Conservation (phyloP, 179 eudicot species). For the Corrigiola litoralis region DNA sequence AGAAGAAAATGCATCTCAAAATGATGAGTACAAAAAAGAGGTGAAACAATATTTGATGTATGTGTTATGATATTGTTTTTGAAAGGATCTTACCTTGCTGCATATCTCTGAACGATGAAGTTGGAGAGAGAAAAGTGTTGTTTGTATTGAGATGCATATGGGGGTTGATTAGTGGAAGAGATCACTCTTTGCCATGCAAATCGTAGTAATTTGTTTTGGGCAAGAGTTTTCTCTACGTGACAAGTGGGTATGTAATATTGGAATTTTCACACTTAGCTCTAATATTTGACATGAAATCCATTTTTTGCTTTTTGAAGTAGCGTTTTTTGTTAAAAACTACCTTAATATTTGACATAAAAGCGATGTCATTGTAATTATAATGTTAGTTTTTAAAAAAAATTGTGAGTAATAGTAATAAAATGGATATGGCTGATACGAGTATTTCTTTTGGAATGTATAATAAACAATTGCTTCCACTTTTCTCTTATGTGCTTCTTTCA, state of each 20-base stretch:
- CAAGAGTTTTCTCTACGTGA: slow-evolving; percentile 14
- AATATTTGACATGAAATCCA: no score
- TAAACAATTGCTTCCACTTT: no score
- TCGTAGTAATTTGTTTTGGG: slow-evolving; percentile 28
- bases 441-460: no score
- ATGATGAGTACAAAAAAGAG: background rate
- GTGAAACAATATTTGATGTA: background rate
- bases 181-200: slow-evolving; percentile 34
- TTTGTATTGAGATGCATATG: slow-evolving; percentile 15
- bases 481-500: no score
- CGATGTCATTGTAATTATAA: no score
- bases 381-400: no score
- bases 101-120: slow-evolving; percentile 35
- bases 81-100: slow-evolving; percentile 35
- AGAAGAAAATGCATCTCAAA: slow-evolving; percentile 21
- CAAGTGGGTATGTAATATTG: slow-evolving; percentile 24
- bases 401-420: no score
- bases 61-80: background rate
- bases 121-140: slow-evolving; percentile 9
- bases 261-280: background rate
- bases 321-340: no score
- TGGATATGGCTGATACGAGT: no score
- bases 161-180: slow-evolving; percentile 35
- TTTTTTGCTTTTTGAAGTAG: no score
- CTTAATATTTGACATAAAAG: no score